phyloP scores from a whole-genome alignment of 805 yeast genomes.

The Ogataea ganodermae region DNA sequence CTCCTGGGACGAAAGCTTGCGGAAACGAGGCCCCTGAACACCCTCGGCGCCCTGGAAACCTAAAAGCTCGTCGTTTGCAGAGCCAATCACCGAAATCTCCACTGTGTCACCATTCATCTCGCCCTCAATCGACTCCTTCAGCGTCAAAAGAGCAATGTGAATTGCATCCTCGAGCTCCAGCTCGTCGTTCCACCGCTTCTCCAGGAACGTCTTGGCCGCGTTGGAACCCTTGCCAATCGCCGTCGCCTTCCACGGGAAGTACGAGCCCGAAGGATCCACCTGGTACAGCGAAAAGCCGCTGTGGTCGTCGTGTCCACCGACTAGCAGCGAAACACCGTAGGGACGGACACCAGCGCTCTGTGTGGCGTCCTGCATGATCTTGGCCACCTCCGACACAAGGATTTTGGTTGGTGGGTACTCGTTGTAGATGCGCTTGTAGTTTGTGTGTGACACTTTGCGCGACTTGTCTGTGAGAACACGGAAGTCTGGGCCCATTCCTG shows the following conservation, averaged over 20 bases:
- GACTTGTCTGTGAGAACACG: constrained; percentile 93
- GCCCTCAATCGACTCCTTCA: constrained; percentile 96
- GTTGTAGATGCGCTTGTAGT: constrained; percentile 89
- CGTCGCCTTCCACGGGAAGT: constrained; percentile 99
- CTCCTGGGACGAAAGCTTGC: constrained; percentile 83
- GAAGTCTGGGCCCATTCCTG: constrained; percentile 99
- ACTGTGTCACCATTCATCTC: constrained; percentile 96
- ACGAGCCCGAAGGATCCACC: constrained; percentile 97
- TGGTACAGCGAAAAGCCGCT: constrained; percentile 81
- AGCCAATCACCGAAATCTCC: constrained; percentile 86
- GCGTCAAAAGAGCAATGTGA: constrained; percentile 89
- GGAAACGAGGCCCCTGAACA: constrained; percentile 86
- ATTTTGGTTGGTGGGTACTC: constrained; percentile 97
- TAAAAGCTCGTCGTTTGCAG: constrained; percentile 74
- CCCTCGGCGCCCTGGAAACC: constrained; percentile 83
- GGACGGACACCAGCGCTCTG: constrained; percentile 99
- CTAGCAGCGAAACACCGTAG: constrained; percentile 91
- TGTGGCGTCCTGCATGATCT: constrained; percentile 97
- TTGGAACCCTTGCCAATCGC: constrained; percentile 96
- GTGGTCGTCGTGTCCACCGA: constrained; percentile 87
- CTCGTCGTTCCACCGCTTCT: constrained; percentile 97
- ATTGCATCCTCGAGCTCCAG: constrained; percentile 97
- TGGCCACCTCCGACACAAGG: constrained; percentile 91
- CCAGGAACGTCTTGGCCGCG: constrained; percentile 96
- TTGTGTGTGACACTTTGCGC: constrained; percentile 88